Percentiles rank a stretch among this genome's conserved stretches.
phyloP scores from a whole-genome alignment of 2,329 filamentous ascomycete species.

The Lasiodiplodia gonubiensis region DNA sequence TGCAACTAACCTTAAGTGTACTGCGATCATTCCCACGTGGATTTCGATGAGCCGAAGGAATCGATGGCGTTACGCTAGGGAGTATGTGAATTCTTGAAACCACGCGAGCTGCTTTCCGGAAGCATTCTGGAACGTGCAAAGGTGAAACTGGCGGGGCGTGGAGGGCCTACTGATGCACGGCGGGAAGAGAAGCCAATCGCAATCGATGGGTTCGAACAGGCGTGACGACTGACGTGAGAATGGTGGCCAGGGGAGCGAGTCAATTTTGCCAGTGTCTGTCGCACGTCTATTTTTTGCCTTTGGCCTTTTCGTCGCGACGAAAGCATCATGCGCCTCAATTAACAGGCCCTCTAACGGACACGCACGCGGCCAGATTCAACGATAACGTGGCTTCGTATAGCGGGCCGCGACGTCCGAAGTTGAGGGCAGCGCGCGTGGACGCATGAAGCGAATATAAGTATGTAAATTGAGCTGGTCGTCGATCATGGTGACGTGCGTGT shows the following conservation, averaged over 20 bases:
- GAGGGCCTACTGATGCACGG: background rate
- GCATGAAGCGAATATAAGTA: conserved; percentile 18
- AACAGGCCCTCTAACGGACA: background rate
- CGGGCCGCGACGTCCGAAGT: conserved; percentile 20
- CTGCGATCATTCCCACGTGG: background rate
- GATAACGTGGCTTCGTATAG: conserved; percentile 26
- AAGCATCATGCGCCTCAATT: background rate
- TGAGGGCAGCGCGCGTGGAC: conserved; percentile 8
- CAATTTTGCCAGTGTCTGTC: background rate
- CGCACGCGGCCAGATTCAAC: conserved; percentile 5
- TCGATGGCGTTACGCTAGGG: background rate
- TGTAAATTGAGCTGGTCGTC: background rate
- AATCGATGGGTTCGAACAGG: no score
- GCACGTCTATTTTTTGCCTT: background rate
- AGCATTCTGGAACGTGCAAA: background rate
- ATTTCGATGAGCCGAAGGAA: background rate
- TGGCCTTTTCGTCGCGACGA: background rate
- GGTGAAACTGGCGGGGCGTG: background rate
- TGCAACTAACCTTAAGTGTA: background rate
- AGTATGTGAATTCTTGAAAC: background rate
- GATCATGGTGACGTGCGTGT: conserved; percentile 18
- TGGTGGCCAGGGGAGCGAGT: background rate
- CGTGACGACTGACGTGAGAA: background rate
- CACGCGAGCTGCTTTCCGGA: background rate
- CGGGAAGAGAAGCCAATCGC: background rate